A percentile compares a stretch with the other conserved stretches of the same genome.
phyloP scores from a whole-genome alignment of 805 yeast species.

The Candida broadrunensis region DNA sequence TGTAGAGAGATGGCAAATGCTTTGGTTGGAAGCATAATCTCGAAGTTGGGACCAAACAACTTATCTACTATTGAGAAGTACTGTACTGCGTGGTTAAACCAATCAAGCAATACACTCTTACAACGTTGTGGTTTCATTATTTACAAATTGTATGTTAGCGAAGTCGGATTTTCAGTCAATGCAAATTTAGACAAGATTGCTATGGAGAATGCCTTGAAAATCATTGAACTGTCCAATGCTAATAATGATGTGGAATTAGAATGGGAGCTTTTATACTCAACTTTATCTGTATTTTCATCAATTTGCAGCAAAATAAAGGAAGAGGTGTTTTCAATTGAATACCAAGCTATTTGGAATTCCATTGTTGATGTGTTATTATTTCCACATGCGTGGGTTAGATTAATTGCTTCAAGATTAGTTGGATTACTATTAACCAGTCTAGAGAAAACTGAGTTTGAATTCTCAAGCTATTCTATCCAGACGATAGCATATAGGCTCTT shows the following conservation, averaged over 20 bases:
- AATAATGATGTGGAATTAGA: slow-evolving; percentile 45
- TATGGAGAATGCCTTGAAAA: slow-evolving; percentile 17
- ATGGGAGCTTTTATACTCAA: slow-evolving; percentile 79
- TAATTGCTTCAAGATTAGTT: slow-evolving; percentile 58
- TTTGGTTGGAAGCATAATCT: slow-evolving; percentile 54
- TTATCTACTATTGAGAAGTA: slow-evolving; percentile 40
- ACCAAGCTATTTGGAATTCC: slow-evolving; percentile 46
- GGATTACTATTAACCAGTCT: slow-evolving; percentile 48
- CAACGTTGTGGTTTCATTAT: slow-evolving; percentile 72
- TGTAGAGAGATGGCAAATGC: slow-evolving; percentile 83
- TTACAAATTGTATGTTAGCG: slow-evolving; percentile 57
- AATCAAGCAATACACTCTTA: slow-evolving; percentile 48
- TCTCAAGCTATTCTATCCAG: slow-evolving; percentile 52
- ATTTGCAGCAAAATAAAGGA: slow-evolving; percentile 38
- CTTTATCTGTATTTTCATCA: slow-evolving; percentile 50
- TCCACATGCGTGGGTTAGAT: slow-evolving; percentile 92
- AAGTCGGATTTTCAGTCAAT: slow-evolving; percentile 42
- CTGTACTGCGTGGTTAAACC: slow-evolving; percentile 61
- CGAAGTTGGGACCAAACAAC: slow-evolving; percentile 38
- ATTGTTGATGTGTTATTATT: slow-evolving; percentile 59
- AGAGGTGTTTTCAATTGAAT: slow-evolving; percentile 20
- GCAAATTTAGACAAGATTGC: slow-evolving; percentile 39
- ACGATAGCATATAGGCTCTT: slow-evolving; percentile 63
- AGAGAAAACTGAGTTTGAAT: slow-evolving; percentile 29
- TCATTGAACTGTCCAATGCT: slow-evolving; percentile 14